Base-by-base conservation (phyloP, 345 rosid species). In the Eucalyptus regnans region DNA sequence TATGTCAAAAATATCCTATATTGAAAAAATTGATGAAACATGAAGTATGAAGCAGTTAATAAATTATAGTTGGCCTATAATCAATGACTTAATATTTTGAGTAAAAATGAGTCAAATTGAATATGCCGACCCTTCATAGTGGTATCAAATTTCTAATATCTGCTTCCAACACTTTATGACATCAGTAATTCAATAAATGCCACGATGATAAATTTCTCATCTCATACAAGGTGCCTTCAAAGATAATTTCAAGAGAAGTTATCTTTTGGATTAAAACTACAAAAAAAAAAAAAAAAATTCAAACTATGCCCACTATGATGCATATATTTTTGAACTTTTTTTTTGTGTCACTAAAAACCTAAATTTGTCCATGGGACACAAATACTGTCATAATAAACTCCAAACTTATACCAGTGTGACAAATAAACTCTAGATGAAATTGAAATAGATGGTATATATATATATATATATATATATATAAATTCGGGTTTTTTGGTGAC, bases 221-320 rank as follows among this genome's bases (percentile, higher is more conserved):
- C 31, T 27, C 33, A 12, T 12, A 62, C 33, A 62, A 62, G 31
- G 27, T 52, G 58, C 25, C 25, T 52, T 20, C 58, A 52, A 7
- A 52, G 23, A 52, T 18, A 52, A 52, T 52, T 18, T 52, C 58
- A 52, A 52, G 58, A 52, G 58, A 52, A 52, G 18, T 52, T 52
- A 52, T 52, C 58, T 52, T 52, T 52, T 52, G 23, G 25, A 23
- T 7, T 18, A 1, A 18, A 0, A 18, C 0, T 23, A 52, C 1
- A 50, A 51, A 52, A 52, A 52, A 7, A 18, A 33, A 33, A 33
- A 33, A 33, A n/a, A n/a, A n/a, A 0, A 1, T 1, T 52, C 10
- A 52, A 52, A 52, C 0, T 52, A 52, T 52, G 56, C 2, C 0
- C 9, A 52, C 0, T 18, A 0, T 52, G 23, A 18, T 0, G 0